phyloP scores from a whole-genome alignment of 495 filamentous ascomycete species.

The Xylaria flabelliformis region DNA sequence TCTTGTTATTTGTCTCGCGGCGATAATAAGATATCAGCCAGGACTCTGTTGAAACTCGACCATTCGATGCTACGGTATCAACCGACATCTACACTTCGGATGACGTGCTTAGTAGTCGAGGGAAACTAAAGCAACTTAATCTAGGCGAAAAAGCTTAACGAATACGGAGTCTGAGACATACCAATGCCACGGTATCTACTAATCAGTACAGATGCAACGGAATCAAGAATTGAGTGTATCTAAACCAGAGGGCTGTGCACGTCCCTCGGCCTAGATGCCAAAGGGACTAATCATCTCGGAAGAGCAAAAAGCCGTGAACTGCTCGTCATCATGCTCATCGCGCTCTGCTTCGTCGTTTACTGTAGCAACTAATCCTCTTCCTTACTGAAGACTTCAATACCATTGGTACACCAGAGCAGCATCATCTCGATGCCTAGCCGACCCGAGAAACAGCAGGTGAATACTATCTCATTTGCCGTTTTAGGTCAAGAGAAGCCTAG shows the following conservation, averaged over 20 bases:
- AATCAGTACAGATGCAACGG: background rate
- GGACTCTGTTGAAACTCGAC: slow-evolving; percentile 5
- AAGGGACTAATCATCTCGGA: background rate
- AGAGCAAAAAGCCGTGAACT: no score
- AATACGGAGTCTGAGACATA: background rate
- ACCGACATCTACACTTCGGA: background rate
- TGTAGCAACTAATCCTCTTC: background rate
- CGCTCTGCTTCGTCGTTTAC: background rate
- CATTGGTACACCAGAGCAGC: background rate
- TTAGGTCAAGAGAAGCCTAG: background rate
- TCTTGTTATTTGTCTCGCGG: background rate
- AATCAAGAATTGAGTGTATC: background rate
- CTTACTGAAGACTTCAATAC: background rate
- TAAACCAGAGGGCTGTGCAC: slow-evolving; percentile 9
- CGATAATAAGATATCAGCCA: background rate
- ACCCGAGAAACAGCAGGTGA: background rate
- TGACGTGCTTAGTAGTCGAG: background rate
- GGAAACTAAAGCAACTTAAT: background rate
- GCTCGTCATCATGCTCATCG: background rate
- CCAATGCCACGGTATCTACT: background rate
- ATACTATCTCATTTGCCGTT: slow-evolving; percentile 11
- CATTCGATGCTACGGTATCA: background rate
- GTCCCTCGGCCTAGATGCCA: background rate
- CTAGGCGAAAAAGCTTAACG: slow-evolving; percentile 3
- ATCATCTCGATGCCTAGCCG: background rate